Percentiles rank a stretch among this genome's conserved stretches.
phyloP scores from a whole-genome alignment of 257 asterid genomes.

The Prunella vulgaris region DNA sequence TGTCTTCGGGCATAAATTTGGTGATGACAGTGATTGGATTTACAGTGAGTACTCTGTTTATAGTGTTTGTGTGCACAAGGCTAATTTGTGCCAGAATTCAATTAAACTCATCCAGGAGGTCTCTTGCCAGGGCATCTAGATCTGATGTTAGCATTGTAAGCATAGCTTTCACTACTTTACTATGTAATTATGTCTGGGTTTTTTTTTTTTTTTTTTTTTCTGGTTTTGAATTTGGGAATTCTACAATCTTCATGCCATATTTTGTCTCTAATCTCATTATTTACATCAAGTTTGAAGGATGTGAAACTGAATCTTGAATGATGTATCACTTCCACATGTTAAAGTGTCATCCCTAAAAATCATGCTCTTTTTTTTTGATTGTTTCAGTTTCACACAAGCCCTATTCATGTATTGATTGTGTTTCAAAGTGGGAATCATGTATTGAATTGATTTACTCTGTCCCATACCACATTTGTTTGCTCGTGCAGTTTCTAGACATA shows the following conservation, averaged over 20 bases:
- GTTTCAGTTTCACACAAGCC: no score
- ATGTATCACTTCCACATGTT: not conserved
- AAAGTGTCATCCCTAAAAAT: no score
- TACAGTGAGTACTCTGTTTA: slow-evolving; percentile 64
- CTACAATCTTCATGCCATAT: not conserved
- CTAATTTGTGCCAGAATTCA: slow-evolving; percentile 77
- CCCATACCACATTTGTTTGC: slow-evolving; percentile 10
- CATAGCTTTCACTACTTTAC: slow-evolving; percentile 9
- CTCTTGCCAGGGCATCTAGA: slow-evolving; percentile 45
- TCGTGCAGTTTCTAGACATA: not conserved
- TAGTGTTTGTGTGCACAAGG: slow-evolving; percentile 83
- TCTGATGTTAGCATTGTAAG: slow-evolving; percentile 77
- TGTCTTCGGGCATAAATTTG: slow-evolving; percentile 60
- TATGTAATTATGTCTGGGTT: not conserved
- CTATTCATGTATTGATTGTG: not conserved
- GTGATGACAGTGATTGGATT: slow-evolving; percentile 93
- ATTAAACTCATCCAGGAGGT: slow-evolving; percentile 43
- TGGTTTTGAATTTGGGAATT: slow-evolving; percentile 10
- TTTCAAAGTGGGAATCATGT: slow-evolving; percentile 2
- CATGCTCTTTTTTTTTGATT: no score
- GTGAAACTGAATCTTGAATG: slow-evolving; percentile 11
- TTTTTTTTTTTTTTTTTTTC: slow-evolving; percentile 20
- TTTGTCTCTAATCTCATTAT: not conserved
- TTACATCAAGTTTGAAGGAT: not conserved
- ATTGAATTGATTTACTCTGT: not conserved